Base-by-base conservation (phyloP, 345 rosid species). In the Aquilaria sinensis region DNA sequence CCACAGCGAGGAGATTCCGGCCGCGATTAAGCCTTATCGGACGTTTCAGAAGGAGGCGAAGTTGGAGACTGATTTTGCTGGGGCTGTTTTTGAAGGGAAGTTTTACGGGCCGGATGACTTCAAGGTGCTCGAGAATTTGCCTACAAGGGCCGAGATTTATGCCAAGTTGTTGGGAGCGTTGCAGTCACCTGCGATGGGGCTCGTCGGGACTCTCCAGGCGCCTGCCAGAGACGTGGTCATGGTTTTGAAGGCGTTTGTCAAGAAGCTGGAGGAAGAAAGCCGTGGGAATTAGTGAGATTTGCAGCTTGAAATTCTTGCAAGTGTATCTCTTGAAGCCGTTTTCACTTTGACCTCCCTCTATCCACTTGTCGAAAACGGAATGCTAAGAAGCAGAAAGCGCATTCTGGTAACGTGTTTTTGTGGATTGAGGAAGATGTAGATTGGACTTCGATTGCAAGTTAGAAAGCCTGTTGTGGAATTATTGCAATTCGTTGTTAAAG, bases 61-160 rank as follows among this genome's bases (percentile, higher is more conserved):
- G 72, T 70, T 88, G 55, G 91, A 66, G 9, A 92, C 88, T 58
- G 99, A 94, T 61, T 94, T 90, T 58, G 62, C 80, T 0, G 99
- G 99, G 0, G 97, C 90, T 0, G 99, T 94, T 15, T 94, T 94
- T 51, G 99, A 94, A 61, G 99, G 97, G 51, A 81, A 80, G 75
- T 94, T 81, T 73, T 94, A 88, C 31, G 92, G 79, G 64, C 97
- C 99, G 1, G 89, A 71, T 1, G 87, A 90, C 6, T 82, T 94
- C 57, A 85, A 88, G 58, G 74, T 60, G 50, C 75, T 94, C 1
- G 96, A 94, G 73, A 81, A 75, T 0, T 81, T 94, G 96, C 97
- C 97, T 0, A 78, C 95, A 0, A 79, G 96, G 31, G 95, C 89
- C 9, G 95, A 94, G 83, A 63, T 87, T 33, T 94, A 94, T 67